Evolutionary conservation across 2,329 filamentous ascomycete species (phyloP), one percentile per base, ranked within the genome.

Genomic region (Alternaria arbusti): DNA sequence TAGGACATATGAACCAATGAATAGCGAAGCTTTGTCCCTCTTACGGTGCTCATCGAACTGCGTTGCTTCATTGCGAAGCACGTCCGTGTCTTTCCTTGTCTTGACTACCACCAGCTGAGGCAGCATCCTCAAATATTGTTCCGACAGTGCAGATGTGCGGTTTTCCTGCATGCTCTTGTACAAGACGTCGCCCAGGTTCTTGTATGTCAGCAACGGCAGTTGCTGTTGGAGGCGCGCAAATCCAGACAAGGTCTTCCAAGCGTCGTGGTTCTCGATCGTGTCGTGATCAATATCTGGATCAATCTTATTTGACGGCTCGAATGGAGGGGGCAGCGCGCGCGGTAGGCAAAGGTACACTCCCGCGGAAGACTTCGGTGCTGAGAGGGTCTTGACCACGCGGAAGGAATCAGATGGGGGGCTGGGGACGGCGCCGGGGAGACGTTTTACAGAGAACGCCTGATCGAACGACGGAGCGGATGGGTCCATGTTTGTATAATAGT

Each of bases 311-410:
- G 43, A 40, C 12, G 45, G 51, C 8, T 44, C 30, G 30, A 30
- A 54, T 11, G 49, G 30, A 25, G 45, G 36, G 9, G 26, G 23
- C 1, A 59, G 56, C 3, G 13, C 23, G 50, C 66, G 64, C 1
- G 56, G 61, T 5, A 68, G 60, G 22, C 66, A 67, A 3, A 68
- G 63, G 9, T 46, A 60, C 12, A 55, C 46, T 9, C n/a, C 50
- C 2, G 30, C 15, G 13, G 13, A 13, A 12, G 28, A 49, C 1
- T 3, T 4, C 11, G 4, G 12, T 3, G 10, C 17, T 6, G 56
- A 58, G 6, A 67, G 44, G 0, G 11, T 44, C 45, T 61, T 65
- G 36, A 67, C 52, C 4, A 47, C 54, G 56, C 61, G 56, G 46
- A 67, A 69, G 3, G 62, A 47, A 8, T 59, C 54, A 15, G n/a